A percentile compares a stretch with the other conserved stretches of the same genome.
These are phyloP conservation scores for Rasamsonia emersonii DNA, from an alignment of 2,329 filamentous ascomycete genomes.

Conservation along the genomic window DNA sequence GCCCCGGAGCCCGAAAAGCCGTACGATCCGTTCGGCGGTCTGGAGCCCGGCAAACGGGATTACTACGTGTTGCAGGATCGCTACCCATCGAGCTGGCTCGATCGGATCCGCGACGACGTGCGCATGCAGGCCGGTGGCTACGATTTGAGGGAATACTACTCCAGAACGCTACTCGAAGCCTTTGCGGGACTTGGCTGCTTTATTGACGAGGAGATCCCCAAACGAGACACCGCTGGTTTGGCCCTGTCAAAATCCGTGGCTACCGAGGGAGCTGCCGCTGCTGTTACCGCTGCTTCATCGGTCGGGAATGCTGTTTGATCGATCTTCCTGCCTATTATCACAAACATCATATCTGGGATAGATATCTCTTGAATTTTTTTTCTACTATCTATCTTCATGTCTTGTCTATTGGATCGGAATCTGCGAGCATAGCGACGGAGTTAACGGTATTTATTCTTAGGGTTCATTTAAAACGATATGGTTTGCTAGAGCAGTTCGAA, in stretches of 20 bases:
- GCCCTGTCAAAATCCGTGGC: slow-evolving; percentile 15
- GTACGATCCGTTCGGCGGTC: slow-evolving; percentile 81
- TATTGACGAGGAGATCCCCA: slow-evolving; percentile 60
- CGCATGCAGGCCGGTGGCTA: slow-evolving; percentile 72
- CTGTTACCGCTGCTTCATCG: slow-evolving; percentile 11
- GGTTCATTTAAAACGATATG: too few relatives aligned
- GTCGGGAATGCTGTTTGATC: neutral
- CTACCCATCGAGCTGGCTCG: slow-evolving; percentile 70
- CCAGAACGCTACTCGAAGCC: slow-evolving; percentile 73
- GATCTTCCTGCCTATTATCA: neutral
- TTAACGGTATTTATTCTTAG: too few relatives aligned
- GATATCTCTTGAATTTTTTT: too few relatives aligned
- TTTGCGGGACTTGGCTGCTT: slow-evolving; percentile 86
- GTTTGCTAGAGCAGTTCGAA: too few relatives aligned
- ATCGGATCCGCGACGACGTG: slow-evolving; percentile 55
- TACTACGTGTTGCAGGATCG: slow-evolving; percentile 61
- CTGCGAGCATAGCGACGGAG: too few relatives aligned
- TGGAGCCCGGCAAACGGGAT: slow-evolving; percentile 52
- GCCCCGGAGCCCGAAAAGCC: slow-evolving; percentile 59
- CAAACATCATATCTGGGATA: too few relatives aligned
- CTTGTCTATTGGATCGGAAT: too few relatives aligned
- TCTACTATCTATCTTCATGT: too few relatives aligned
- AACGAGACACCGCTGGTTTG: slow-evolving; percentile 18
- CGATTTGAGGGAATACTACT: slow-evolving; percentile 70
- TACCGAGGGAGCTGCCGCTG: slow-evolving; percentile 22